These are phyloP conservation scores for Pseudozyma thailandica DNA, from an alignment of 1,284 basidiomycete species.

Conservation along the genomic window DNA sequence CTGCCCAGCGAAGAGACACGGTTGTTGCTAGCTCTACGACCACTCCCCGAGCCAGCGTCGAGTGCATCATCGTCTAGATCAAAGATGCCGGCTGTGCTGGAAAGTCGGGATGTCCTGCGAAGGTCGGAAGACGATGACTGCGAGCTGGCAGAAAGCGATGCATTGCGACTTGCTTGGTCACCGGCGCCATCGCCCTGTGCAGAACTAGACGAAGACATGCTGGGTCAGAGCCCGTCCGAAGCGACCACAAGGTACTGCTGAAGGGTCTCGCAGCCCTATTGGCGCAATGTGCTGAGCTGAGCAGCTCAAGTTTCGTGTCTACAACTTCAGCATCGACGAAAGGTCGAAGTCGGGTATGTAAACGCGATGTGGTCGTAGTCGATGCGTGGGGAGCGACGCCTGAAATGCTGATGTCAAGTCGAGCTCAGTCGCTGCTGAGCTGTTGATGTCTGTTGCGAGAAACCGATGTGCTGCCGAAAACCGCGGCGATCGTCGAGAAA, in stretches of 20 bases:
- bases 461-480: too few relatives aligned
- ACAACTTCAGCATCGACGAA: conserved; percentile 20
- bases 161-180: conserved; percentile 29
- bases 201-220: conserved; percentile 39
- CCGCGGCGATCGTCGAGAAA: too few relatives aligned
- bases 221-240: background rate
- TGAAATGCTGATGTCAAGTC: too few relatives aligned
- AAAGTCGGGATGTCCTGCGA: conserved; percentile 40
- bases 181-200: conserved; percentile 16
- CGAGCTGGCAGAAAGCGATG: conserved; percentile 40
- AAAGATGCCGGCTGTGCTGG: conserved; percentile 56
- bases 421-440: too few relatives aligned
- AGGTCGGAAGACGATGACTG: conserved; percentile 31
- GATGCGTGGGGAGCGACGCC: background rate
- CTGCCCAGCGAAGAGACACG: conserved; percentile 30
- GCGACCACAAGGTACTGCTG: conserved; percentile 5
- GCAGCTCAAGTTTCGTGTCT: conserved; percentile 17
- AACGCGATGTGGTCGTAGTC: background rate
- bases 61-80: conserved; percentile 50
- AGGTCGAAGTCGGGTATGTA: background rate
- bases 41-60: conserved; percentile 18
- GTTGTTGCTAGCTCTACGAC: conserved; percentile 31
- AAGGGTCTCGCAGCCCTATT: conserved; percentile 10
- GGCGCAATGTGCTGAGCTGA: conserved; percentile 12
- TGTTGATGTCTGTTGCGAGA: too few relatives aligned